Conservation (phyloP, 352 stramenopile species). For the Blastocystis sp. region DNA sequence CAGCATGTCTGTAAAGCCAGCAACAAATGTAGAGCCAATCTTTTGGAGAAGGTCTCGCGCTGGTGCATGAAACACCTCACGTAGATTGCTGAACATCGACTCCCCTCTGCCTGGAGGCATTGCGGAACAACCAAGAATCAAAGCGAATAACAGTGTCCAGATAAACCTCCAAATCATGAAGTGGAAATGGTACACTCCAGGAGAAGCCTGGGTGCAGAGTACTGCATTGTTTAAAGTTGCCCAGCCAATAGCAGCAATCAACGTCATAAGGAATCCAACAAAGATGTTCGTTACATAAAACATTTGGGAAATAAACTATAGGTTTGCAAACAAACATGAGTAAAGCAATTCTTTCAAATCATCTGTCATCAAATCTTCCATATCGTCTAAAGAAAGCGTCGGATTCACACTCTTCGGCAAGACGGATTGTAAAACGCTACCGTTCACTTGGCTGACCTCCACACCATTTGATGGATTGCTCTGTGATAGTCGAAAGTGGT, state of each 20-base stretch:
- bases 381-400: not conserved
- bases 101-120: not conserved
- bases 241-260: not conserved
- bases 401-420: not conserved
- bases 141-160: not conserved
- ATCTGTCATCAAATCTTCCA: slow-evolving; percentile 17
- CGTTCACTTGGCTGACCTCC: not conserved
- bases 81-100: slow-evolving; percentile 1
- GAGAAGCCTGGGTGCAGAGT: not conserved
- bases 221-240: slow-evolving; percentile 51
- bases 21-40: slow-evolving; percentile 45
- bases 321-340: not conserved
- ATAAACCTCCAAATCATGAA: slow-evolving; percentile 35
- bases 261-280: not conserved
- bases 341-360: slow-evolving; percentile 17
- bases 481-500: not conserved
- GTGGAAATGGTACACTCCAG: slow-evolving; percentile 35
- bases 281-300: not conserved
- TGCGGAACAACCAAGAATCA: not conserved
- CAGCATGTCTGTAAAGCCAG: slow-evolving; percentile 49
- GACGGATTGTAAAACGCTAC: not conserved
- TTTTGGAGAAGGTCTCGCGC: not conserved
- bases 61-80: not conserved
- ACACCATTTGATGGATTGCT: no score
- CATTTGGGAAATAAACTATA: slow-evolving; percentile 7